Conservation (phyloP, 2,329 filamentous ascomycete species). For the Exophiala phaeomuriformis region DNA sequence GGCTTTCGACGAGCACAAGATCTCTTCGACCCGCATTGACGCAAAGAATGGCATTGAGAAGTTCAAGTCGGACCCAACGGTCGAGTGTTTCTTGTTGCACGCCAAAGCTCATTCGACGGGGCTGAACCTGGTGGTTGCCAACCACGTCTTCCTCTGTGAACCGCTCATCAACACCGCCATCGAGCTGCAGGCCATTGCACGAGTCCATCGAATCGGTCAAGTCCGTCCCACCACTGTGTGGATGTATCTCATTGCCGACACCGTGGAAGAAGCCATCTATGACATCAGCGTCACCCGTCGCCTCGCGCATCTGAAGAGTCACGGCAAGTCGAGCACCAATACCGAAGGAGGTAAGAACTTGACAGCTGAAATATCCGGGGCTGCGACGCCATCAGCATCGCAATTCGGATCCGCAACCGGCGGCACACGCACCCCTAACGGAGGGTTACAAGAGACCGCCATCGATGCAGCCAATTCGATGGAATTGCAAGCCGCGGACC, state of each 20-base stretch:
- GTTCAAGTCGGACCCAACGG: constrained; percentile 66
- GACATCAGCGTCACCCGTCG: constrained; percentile 73
- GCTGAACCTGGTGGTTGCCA: constrained; percentile 85
- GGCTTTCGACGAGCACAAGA: constrained; percentile 64
- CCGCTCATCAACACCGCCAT: constrained; percentile 88
- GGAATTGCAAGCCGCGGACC: constrained; percentile 66
- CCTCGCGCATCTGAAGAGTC: constrained; percentile 63
- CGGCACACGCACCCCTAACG: constrained; percentile 17
- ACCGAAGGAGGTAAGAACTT: not conserved
- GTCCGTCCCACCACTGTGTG: constrained; percentile 82
- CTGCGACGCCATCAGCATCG: constrained; percentile 1
- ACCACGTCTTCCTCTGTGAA: constrained; percentile 89
- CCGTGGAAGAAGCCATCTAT: constrained; percentile 88
- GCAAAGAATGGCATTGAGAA: constrained; percentile 59
- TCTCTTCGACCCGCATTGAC: constrained; percentile 66
- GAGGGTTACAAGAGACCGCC: constrained; percentile 46
- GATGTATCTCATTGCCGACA: constrained; percentile 86
- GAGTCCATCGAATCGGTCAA: constrained; percentile 92
- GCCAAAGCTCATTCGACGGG: constrained; percentile 83
- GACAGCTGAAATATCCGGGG: constrained; percentile 4
- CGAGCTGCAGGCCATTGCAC: constrained; percentile 88
- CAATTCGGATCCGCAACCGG: not conserved
- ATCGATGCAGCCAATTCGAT: constrained; percentile 79
- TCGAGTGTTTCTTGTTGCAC: constrained; percentile 83
- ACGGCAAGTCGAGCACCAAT: constrained; percentile 3